Percentiles rank a stretch among this genome's conserved stretches.
phyloP scores from a whole-genome alignment of 2,329 filamentous ascomycete genomes.

The Myriangium duriaei region DNA sequence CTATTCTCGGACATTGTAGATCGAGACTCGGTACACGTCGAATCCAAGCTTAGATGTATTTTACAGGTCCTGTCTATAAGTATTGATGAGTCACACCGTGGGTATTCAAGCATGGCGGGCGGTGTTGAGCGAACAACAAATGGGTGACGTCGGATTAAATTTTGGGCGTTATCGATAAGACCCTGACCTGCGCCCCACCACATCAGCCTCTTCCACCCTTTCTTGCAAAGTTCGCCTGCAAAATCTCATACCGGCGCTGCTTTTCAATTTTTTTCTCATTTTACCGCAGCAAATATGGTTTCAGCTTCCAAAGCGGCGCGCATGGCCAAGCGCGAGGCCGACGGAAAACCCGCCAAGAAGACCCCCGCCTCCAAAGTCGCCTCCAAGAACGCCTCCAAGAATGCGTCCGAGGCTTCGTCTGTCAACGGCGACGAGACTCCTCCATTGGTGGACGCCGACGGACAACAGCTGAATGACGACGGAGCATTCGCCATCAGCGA shows the following conservation, averaged over 20 bases:
- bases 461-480: conserved; percentile 42
- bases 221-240: background rate
- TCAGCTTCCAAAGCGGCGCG: conserved; percentile 58
- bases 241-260: background rate
- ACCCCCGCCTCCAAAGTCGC: conserved; percentile 58
- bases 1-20: too few species aligned
- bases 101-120: too few species aligned
- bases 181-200: background rate
- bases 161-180: background rate
- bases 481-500: conserved; percentile 57
- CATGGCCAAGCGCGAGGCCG: conserved; percentile 51
- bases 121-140: too few species aligned
- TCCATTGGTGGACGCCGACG: conserved; percentile 50
- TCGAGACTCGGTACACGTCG: too few species aligned
- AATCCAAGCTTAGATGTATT: too few species aligned
- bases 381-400: conserved; percentile 54
- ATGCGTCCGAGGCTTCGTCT: conserved; percentile 49
- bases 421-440: conserved; percentile 56
- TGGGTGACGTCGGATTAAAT: background rate
- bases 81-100: too few species aligned
- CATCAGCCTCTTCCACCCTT: background rate
- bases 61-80: too few species aligned
- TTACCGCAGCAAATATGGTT: conserved; percentile 39
- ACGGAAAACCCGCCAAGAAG: conserved; percentile 65
- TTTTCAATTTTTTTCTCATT: background rate